Evolutionary conservation across 75 land plant species (phyloP).

Genomic region (Selaginella moellendorffii): DNA sequence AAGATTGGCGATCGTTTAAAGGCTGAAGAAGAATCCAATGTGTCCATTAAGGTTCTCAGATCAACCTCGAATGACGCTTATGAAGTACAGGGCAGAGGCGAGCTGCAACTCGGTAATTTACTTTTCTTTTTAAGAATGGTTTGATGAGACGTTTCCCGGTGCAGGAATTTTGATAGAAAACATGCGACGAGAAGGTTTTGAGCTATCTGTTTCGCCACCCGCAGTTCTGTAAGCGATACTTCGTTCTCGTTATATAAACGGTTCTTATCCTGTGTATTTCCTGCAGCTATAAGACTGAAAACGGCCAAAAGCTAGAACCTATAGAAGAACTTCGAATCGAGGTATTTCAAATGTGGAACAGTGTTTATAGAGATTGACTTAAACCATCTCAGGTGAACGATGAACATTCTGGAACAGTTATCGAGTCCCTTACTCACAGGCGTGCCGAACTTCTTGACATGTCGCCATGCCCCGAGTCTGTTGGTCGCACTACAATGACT

Average conservation of each 20-base stretch:
- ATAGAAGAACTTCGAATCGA: constrained; percentile 94
- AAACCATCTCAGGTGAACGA: constrained; percentile 61
- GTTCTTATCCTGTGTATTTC: background rate
- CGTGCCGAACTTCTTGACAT: constrained; percentile 78
- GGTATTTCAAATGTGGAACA: constrained; percentile 23
- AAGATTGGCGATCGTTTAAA: constrained; percentile 83
- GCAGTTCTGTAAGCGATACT: constrained; percentile 93
- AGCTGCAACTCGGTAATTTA: constrained; percentile 80
- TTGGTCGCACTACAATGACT: constrained; percentile 68
- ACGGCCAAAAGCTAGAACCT: constrained; percentile 77
- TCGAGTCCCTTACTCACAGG: constrained; percentile 92
- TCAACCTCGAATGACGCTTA: constrained; percentile 63
- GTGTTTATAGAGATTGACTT: background rate
- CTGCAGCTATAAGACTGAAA: constrained; percentile 74
- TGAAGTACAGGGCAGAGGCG: constrained; percentile 99
- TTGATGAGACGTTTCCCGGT: no score
- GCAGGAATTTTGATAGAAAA: constrained; percentile 96
- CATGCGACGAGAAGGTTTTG: constrained; percentile 99
- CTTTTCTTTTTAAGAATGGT: no score
- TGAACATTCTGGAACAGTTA: constrained; percentile 84
- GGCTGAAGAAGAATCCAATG: constrained; percentile 86
- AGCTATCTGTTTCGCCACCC: constrained; percentile 96
- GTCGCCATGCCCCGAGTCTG: constrained; percentile 76
- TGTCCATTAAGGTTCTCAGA: constrained; percentile 82
- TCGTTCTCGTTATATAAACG: no score